A percentile compares a stretch with the other conserved stretches of the same genome.
phyloP scores from a whole-genome alignment of 208 protist species.

The Leishmania tarentolae region DNA sequence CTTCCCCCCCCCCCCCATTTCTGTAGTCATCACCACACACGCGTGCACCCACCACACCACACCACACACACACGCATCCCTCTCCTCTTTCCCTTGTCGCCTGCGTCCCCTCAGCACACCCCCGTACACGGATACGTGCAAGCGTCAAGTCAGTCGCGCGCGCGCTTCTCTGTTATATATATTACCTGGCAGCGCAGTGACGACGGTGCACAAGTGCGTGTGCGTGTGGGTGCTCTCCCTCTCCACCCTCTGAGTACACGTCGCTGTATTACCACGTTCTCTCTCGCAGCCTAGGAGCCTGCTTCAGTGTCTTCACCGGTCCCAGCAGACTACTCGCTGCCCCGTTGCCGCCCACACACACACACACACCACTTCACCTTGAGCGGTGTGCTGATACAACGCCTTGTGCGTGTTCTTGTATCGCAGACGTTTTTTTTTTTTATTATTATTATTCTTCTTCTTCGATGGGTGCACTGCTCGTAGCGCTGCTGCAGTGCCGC shows the following conservation, averaged over 20 bases:
- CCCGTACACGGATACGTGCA: not conserved
- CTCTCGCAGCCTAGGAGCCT: not conserved
- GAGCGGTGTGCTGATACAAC: too few relatives aligned
- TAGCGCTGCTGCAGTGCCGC: slow-evolving; percentile 37
- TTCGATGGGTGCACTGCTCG: slow-evolving; percentile 37
- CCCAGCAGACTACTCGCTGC: too few relatives aligned
- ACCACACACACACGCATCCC: not conserved
- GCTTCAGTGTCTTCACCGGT: not conserved
- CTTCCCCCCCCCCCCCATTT: not conserved
- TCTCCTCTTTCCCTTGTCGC: not conserved
- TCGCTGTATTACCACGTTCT: not conserved
- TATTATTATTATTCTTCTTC: too few relatives aligned
- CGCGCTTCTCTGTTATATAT: not conserved
- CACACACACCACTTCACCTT: too few relatives aligned
- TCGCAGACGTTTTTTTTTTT: not conserved
- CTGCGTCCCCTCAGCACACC: not conserved
- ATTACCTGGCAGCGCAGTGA: too few relatives aligned
- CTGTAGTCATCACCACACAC: not conserved
- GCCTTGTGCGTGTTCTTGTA: not conserved
- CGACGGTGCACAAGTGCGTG: not conserved
- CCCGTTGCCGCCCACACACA: too few relatives aligned
- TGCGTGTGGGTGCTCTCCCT: not conserved
- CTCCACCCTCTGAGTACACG: too few relatives aligned
- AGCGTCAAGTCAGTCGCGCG: too few relatives aligned
- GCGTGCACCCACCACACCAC: not conserved